phyloP scores from a whole-genome alignment of 2,329 filamentous ascomycete species.

The Rhynchosporium agropyri region DNA sequence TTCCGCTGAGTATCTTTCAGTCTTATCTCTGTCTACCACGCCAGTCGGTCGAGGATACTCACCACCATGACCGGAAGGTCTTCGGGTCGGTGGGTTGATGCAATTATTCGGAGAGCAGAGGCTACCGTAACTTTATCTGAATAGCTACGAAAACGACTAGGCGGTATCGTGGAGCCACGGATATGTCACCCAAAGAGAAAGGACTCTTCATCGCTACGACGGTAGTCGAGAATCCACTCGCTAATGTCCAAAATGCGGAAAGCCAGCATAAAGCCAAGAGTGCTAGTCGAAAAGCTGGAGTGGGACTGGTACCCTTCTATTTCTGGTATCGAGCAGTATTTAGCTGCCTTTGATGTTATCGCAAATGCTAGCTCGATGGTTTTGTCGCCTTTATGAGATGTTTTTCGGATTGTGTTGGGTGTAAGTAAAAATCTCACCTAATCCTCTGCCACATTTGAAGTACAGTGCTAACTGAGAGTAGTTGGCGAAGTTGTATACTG shows the following conservation, averaged over 20 bases:
- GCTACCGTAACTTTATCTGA: neutral
- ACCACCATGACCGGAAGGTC: slow-evolving; percentile 1
- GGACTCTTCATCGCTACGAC: slow-evolving; percentile 11
- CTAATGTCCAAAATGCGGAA: slow-evolving; percentile 4
- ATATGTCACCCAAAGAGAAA: slow-evolving; percentile 2
- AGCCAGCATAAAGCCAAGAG: slow-evolving; percentile 13
- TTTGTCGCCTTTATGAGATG: slow-evolving; percentile 11
- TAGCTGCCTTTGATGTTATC: slow-evolving; percentile 8
- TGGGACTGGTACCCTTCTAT: slow-evolving; percentile 9
- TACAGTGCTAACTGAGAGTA: neutral
- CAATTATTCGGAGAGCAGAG: neutral
- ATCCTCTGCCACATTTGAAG: neutral
- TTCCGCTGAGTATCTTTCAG: neutral
- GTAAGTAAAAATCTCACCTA: neutral
- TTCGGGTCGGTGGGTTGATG: neutral
- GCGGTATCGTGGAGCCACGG: slow-evolving; percentile 6
- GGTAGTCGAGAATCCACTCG: slow-evolving; percentile 9
- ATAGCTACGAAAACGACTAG: slow-evolving; percentile 9
- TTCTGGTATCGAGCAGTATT: slow-evolving; percentile 15
- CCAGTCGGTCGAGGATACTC: neutral
- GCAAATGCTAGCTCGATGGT: slow-evolving; percentile 14
- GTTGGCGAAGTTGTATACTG: slow-evolving; percentile 9
- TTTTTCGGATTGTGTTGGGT: slow-evolving; percentile 12
- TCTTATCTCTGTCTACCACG: neutral
- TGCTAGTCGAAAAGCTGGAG: neutral